A percentile compares a stretch with the other conserved stretches of the same genome.
Evolutionary conservation across 1,284 basidiomycete species (phyloP).

Genomic region (Ustilago nuda): DNA sequence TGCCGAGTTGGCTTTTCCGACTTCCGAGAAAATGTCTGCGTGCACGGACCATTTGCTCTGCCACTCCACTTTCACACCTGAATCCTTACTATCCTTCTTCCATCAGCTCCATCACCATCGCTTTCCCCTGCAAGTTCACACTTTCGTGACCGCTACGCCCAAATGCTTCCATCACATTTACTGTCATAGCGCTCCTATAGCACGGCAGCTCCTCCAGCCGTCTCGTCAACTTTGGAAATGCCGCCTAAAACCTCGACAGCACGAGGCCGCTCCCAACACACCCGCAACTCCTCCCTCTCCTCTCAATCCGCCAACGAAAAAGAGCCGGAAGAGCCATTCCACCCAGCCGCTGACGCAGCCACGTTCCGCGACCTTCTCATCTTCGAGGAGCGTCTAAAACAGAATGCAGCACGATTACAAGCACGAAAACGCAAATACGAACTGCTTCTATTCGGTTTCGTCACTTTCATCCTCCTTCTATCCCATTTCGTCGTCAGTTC

Average conservation of each 20-base stretch:
- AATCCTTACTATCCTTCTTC: background rate
- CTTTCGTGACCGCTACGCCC: background rate
- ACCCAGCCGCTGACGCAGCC: slow-evolving; percentile 77
- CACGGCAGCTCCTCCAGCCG: background rate
- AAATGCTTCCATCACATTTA: background rate
- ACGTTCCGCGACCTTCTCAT: slow-evolving; percentile 89
- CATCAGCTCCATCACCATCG: background rate
- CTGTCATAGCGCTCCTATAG: background rate
- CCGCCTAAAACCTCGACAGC: slow-evolving; percentile 28
- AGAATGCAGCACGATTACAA: slow-evolving; percentile 84
- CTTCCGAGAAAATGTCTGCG: background rate
- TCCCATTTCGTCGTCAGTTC: slow-evolving; percentile 78
- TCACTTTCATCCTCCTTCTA: slow-evolving; percentile 79
- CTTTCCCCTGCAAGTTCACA: too few species aligned
- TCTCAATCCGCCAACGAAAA: slow-evolving; percentile 17
- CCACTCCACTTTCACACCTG: background rate
- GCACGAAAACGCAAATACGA: slow-evolving; percentile 87
- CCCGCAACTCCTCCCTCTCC: slow-evolving; percentile 16
- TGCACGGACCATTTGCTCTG: background rate
- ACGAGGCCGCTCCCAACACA: slow-evolving; percentile 32
- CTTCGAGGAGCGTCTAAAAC: slow-evolving; percentile 96
- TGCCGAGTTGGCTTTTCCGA: background rate
- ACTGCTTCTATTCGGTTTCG: slow-evolving; percentile 55
- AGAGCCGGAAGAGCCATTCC: slow-evolving; percentile 34
- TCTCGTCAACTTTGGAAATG: slow-evolving; percentile 17